phyloP scores from a whole-genome alignment of 2,329 filamentous ascomycete species.

The Cladosporium colombiae region DNA sequence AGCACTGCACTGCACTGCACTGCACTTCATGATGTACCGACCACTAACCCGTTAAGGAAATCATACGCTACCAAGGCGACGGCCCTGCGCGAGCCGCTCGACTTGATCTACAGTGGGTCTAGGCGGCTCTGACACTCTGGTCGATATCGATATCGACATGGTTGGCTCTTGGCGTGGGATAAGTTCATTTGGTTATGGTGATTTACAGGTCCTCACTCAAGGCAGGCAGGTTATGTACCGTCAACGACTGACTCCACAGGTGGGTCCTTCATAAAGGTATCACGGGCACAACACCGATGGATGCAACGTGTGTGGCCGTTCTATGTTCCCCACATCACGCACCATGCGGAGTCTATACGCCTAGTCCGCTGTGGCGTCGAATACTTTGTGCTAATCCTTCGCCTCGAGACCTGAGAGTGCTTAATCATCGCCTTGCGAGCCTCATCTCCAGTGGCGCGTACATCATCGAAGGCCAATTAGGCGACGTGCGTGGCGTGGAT shows the following conservation, averaged over 20 bases:
- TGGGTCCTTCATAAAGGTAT: not conserved
- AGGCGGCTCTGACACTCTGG: not conserved
- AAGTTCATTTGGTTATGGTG: not conserved
- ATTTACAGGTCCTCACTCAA: not conserved
- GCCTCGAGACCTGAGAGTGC: not conserved
- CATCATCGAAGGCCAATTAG: not conserved
- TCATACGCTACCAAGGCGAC: slow-evolving; percentile 5
- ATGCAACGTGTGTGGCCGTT: not conserved
- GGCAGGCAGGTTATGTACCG: not conserved
- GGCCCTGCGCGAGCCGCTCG: slow-evolving; percentile 1
- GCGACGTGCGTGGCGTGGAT: not conserved
- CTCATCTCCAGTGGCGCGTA: not conserved
- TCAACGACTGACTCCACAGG: not conserved
- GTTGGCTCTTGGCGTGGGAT: not conserved
- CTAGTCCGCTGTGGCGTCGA: not conserved
- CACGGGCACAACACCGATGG: not conserved
- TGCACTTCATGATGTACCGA: not conserved
- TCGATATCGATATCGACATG: not conserved
- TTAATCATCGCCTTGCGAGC: not conserved
- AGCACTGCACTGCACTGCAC: not conserved
- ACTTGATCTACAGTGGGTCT: not conserved
- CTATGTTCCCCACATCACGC: not conserved
- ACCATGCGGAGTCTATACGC: not conserved
- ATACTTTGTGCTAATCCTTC: not conserved
- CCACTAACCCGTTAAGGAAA: not conserved